phyloP scores from a whole-genome alignment of 2,329 filamentous ascomycete species.

The Nemania sp. region DNA sequence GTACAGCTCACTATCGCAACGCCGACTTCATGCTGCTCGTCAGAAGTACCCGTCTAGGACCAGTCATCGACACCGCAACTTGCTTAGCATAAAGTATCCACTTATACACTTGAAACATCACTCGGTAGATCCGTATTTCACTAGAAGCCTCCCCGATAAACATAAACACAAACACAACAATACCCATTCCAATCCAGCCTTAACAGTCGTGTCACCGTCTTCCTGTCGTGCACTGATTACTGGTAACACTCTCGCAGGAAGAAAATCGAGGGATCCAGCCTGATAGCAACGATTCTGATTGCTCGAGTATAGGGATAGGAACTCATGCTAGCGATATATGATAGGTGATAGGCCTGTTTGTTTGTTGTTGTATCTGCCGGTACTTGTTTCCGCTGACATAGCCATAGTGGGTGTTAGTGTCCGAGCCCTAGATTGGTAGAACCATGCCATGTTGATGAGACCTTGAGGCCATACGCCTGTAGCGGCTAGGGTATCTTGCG shows the following conservation, averaged over 20 bases:
- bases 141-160: not conserved
- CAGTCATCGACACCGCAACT: constrained; percentile 16
- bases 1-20: constrained; percentile 12
- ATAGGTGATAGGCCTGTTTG: no score
- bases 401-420: not conserved
- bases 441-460: not conserved
- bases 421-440: not conserved
- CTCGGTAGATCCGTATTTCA: not conserved
- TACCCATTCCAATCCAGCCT: no score
- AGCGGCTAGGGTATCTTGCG: not conserved
- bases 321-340: not conserved
- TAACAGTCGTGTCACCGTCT: no score
- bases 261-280: not conserved
- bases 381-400: not conserved
- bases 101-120: not conserved
- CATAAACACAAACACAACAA: not conserved
- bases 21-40: constrained; percentile 4
- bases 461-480: not conserved
- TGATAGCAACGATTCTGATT: not conserved
- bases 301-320: not conserved
- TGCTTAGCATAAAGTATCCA: not conserved
- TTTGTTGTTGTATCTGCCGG: not conserved
- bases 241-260: no score
- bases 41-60: not conserved
- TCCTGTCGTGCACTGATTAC: no score